Base-by-base conservation (phyloP, 768 basidiomycete species). In the Pholiota microspora region DNA sequence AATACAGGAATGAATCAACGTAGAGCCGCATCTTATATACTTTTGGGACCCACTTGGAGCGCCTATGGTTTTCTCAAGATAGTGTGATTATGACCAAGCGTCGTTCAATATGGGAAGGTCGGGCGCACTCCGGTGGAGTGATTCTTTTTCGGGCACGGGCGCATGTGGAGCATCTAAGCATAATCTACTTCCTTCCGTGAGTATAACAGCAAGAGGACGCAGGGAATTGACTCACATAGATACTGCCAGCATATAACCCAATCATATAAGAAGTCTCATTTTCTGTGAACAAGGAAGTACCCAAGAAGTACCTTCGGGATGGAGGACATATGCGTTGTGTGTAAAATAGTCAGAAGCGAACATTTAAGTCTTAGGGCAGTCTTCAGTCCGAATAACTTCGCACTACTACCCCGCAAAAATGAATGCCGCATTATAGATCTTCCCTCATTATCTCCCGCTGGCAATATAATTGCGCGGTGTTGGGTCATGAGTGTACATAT, bases 381-480 rank as follows among this genome's bases (percentile, higher is more conserved):
- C 12, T 35, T 35, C 34, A 9, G 34, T 35, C 34, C n/a, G 34
- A 3, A 35, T 35, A n/a, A n/a, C 10, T 4, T n/a, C 34, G 12
- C 34, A 35, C 35, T 18, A 36, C 5, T 36, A 36, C 35, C 35
- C 35, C 35, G 35, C 35, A 46, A 10, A 10, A 49, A 18, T 49
- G 32, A 49, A 49, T 32, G 15, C 48, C 48, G 32, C n/a, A n/a
- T n/a, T n/a, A n/a, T n/a, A n/a, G 31, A 29, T 49, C 15, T 49
- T 49, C 34, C 29, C 34, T 24, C 9, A 31, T 12, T 49, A 49
- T 49, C 48, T 28, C 48, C 48, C 32, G 32, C 32, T 24, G 50
- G 40, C 23, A 34, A 16, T 27, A 21, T 16, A n/a, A 28, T 28
- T 51, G 27, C 42, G 27, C 27, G 28, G 27, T 13, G 31, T 16